Evolutionary conservation across 2,329 filamentous ascomycete species (phyloP).

Genomic region (Cladosporium sp.): DNA sequence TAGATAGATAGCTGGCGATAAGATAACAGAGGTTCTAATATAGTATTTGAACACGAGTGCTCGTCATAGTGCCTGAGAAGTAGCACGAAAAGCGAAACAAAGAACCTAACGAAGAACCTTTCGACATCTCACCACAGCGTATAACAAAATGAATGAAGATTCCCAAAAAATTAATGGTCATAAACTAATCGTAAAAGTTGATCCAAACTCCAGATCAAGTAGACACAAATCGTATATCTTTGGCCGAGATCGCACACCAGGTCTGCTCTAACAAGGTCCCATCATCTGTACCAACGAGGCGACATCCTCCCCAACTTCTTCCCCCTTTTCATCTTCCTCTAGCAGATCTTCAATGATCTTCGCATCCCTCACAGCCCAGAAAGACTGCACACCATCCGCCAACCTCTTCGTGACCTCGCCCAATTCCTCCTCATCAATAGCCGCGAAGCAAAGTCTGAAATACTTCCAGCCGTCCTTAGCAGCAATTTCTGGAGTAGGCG

Average conservation of each 20-base stretch:
- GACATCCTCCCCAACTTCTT: neutral
- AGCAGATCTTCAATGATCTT: slow-evolving; percentile 62
- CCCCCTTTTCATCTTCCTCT: slow-evolving; percentile 34
- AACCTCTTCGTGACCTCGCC: slow-evolving; percentile 60
- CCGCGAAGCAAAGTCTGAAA: slow-evolving; percentile 78
- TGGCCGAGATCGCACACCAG: neutral
- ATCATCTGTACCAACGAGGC: slow-evolving; percentile 3
- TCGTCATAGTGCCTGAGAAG: too few relatives aligned
- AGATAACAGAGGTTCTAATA: too few relatives aligned
- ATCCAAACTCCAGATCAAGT: too few relatives aligned
- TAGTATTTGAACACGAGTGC: too few relatives aligned
- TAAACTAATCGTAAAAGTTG: too few relatives aligned
- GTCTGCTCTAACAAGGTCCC: neutral
- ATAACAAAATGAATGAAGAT: too few relatives aligned
- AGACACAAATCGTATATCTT: too few relatives aligned
- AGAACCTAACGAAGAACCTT: too few relatives aligned
- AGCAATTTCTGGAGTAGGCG: slow-evolving; percentile 58
- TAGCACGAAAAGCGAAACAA: too few relatives aligned
- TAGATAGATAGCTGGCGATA: too few relatives aligned
- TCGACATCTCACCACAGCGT: too few relatives aligned
- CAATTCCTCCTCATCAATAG: slow-evolving; percentile 69
- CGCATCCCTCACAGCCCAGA: slow-evolving; percentile 70
- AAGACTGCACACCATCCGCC: slow-evolving; percentile 63
- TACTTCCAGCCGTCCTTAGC: slow-evolving; percentile 63
- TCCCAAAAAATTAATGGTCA: too few relatives aligned